Evolutionary conservation across 1,284 basidiomycete species (phyloP).

Genomic region (Cryptococcus deneoformans): DNA sequence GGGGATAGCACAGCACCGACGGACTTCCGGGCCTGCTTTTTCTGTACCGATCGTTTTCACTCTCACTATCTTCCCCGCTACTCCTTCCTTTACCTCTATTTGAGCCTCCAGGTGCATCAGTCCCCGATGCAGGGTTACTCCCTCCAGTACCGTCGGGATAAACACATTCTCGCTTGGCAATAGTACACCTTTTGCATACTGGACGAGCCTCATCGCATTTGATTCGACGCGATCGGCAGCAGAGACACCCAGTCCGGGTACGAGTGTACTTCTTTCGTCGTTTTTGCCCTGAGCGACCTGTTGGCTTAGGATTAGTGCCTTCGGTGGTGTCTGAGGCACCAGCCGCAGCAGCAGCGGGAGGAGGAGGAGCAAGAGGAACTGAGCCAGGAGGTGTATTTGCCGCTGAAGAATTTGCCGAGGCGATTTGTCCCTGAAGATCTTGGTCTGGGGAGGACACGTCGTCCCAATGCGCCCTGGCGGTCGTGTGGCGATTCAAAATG

Average conservation of each 20-base stretch:
- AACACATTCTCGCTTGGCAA: conserved; percentile 41
- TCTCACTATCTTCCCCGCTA: conserved; percentile 11
- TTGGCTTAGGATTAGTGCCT: background rate
- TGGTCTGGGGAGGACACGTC: conserved; percentile 9
- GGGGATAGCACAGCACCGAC: too few relatives aligned
- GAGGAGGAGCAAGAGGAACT: background rate
- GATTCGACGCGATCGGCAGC: conserved; percentile 42
- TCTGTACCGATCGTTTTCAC: conserved; percentile 8
- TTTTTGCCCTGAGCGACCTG: conserved; percentile 21
- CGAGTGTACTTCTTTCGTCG: conserved; percentile 44
- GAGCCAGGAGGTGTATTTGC: background rate
- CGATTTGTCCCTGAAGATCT: background rate
- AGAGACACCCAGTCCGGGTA: conserved; percentile 44
- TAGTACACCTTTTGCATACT: conserved; percentile 39
- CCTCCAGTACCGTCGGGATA: conserved; percentile 28
- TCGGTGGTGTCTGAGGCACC: background rate
- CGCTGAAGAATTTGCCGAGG: background rate
- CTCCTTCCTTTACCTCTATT: conserved; percentile 1
- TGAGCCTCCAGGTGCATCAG: background rate
- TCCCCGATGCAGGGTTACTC: background rate
- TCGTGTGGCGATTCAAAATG: conserved; percentile 10
- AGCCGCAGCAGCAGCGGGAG: background rate
- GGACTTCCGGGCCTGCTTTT: background rate
- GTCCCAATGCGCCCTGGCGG: conserved; percentile 13
- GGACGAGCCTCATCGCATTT: conserved; percentile 47